phyloP scores from a whole-genome alignment of 495 filamentous ascomycete genomes.

The Xylaria nigripes region DNA sequence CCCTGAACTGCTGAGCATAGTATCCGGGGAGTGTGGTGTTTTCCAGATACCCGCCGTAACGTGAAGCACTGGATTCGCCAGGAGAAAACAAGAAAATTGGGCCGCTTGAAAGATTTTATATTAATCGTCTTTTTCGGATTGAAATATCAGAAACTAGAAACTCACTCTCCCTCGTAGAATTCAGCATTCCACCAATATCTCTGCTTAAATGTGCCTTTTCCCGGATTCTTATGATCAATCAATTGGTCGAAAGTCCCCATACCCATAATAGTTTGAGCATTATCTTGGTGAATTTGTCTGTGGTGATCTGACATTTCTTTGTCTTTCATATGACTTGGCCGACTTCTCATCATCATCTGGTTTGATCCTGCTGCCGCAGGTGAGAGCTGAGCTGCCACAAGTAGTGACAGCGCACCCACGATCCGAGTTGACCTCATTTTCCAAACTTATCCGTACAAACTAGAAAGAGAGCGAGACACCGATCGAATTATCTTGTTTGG shows the following conservation, averaged over 20 bases:
- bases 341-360: background rate
- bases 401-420: background rate
- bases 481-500: too few relatives aligned
- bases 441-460: background rate
- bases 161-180: slow-evolving; percentile 30
- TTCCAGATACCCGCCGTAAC: slow-evolving; percentile 37
- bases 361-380: background rate
- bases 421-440: background rate
- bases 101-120: background rate
- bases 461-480: too few relatives aligned
- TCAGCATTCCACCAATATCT: slow-evolving; percentile 43
- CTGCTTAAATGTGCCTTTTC: slow-evolving; percentile 45
- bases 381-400: background rate
- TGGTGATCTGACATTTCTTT: background rate
- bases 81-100: slow-evolving; percentile 45
- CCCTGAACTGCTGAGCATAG: slow-evolving; percentile 41
- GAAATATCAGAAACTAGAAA: background rate
- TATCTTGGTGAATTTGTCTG: background rate
- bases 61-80: slow-evolving; percentile 36
- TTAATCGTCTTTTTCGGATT: background rate
- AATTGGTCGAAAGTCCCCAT: slow-evolving; percentile 37
- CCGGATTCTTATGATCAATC: slow-evolving; percentile 43
- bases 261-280: background rate
- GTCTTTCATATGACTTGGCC: background rate
- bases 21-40: slow-evolving; percentile 40